phyloP scores from a whole-genome alignment of 179 eudicot genomes.

The Gypsophila paniculata region DNA sequence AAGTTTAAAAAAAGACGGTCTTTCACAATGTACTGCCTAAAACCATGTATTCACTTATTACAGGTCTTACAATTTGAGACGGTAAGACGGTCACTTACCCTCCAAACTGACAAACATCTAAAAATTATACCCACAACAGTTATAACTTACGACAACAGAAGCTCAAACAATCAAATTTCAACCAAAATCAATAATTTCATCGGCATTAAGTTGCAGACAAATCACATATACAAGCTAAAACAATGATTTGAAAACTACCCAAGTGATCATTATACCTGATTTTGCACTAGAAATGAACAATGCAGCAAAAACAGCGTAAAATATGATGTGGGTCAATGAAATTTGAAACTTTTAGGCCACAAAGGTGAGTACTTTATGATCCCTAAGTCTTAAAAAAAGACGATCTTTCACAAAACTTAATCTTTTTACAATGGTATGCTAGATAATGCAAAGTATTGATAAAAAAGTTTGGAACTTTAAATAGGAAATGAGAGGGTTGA shows the following conservation, averaged over 20 bases:
- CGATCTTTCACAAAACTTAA: too few species aligned
- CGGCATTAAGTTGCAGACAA: neutral
- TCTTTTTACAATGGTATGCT: too few species aligned
- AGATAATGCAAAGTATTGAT: neutral
- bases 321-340: neutral
- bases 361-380: conserved; percentile 12
- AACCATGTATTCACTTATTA: too few species aligned
- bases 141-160: conserved; percentile 1
- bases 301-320: neutral
- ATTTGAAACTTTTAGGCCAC: neutral
- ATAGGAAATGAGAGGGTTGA: neutral
- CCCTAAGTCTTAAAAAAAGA: neutral
- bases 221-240: neutral
- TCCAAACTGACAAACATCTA: too few species aligned
- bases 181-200: neutral
- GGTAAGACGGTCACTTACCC: too few species aligned
- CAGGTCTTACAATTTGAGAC: too few species aligned
- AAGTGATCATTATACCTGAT: conserved; percentile 18
- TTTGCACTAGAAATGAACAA: neutral
- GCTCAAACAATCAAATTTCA: neutral
- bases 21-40: too few species aligned
- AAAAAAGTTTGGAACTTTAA: conserved; percentile 6
- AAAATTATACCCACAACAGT: neutral
- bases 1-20: too few species aligned
- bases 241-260: conserved; percentile 8